Conservation (phyloP, 192 early-diverging fungal genomes). For the Spinellus fusiger region DNA sequence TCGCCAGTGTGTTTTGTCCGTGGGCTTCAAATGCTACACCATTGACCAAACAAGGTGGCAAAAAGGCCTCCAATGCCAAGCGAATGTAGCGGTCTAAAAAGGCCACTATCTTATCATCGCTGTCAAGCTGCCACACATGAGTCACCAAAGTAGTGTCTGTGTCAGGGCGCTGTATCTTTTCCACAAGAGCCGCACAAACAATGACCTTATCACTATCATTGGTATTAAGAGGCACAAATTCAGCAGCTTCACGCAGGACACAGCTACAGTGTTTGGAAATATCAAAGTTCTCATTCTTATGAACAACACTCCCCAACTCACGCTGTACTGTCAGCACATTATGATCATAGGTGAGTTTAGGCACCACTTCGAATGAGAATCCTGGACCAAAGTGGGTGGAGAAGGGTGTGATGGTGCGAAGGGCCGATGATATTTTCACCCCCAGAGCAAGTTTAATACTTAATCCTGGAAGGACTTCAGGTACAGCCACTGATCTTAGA, state of each 20-base stretch:
- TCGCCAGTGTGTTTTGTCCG: constrained; percentile 54
- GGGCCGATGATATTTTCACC: constrained; percentile 55
- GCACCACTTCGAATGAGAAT: constrained; percentile 41
- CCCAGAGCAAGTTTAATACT: constrained; percentile 56
- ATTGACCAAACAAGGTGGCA: constrained; percentile 52
- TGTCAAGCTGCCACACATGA: constrained; percentile 41
- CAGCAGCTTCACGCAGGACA: constrained; percentile 47
- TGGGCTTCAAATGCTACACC: constrained; percentile 66
- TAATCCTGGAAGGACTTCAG: constrained; percentile 25
- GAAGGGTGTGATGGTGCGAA: constrained; percentile 64
- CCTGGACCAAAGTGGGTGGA: constrained; percentile 52
- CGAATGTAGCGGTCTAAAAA: constrained; percentile 46
- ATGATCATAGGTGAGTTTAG: constrained; percentile 32
- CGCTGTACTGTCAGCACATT: constrained; percentile 41
- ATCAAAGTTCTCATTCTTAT: constrained; percentile 45
- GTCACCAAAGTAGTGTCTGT: constrained; percentile 35
- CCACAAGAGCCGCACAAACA: constrained; percentile 51
- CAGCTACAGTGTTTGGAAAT: constrained; percentile 58
- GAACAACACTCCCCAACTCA: constrained; percentile 48
- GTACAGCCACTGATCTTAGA: constrained; percentile 48
- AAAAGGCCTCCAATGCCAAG: constrained; percentile 48
- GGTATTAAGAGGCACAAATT: constrained; percentile 30
- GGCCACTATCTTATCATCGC: constrained; percentile 28
- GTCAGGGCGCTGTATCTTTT: constrained; percentile 30
- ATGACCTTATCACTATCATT: constrained; percentile 38